Base-by-base conservation (phyloP, 2,329 filamentous ascomycete genomes). In the Calonectria naviculata region DNA sequence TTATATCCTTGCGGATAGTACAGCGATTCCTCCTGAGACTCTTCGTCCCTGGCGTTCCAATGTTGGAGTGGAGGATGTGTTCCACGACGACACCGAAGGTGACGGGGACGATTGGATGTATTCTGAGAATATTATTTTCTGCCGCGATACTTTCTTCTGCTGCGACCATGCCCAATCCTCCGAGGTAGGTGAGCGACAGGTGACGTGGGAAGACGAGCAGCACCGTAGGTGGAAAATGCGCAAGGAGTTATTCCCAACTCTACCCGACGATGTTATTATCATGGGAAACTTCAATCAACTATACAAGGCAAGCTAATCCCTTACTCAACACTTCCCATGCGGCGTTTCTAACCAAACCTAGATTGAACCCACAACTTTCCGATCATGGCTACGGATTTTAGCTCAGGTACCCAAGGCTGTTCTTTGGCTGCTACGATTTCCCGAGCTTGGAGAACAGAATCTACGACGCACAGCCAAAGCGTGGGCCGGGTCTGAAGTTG, bases 281-380 rank as follows among this genome's bases (percentile, higher is more conserved):
- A 89, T 99, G 70, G 97, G 95, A 8, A 99, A 99, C 83, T 99
- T 99, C 84, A 99, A 99, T 80, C 97, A 99, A 82, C 87, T 99
- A 36, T 99, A 99, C 86, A 99, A 99, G 91, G 95, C 97, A 87
- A 74, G 87, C 78, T 34, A 12, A 7, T 9, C 29, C 31, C 64
- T 34, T n/a, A 17, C 31, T 44, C 28, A 28, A 49, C 8, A 17
- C 13, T 26, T 2, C 9, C 6, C 52, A 3, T 10, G 17, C n/a
- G 31, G 29, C 2, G 29, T 58, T n/a, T 19, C 67, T 77, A 46
- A 77, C 42, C 29, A 12, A 47, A 42, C 15, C 15, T 67, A 98
- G 95, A 98, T 99, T 83, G 97, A 99, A 77, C 97, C 97, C 2
- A 97, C 95, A 4, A 98, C 95, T 9, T 98, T 98, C 84, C 93